Conservation (phyloP, 139 green algal genomes). For the Mesotaenium endlicherianum region DNA sequence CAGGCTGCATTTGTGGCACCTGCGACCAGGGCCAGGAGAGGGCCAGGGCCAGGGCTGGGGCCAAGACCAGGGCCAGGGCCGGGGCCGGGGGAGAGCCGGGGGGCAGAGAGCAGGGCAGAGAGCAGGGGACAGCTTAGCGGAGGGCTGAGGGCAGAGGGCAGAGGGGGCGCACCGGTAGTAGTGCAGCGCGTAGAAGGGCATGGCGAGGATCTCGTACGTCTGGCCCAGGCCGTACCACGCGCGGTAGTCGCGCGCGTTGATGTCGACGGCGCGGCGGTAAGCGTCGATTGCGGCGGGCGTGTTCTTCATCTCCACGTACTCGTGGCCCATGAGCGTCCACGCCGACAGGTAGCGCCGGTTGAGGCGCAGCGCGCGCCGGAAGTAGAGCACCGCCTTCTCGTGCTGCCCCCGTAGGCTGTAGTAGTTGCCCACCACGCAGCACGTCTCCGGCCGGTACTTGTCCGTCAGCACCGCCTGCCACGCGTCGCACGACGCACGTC, state of each 20-base stretch:
- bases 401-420: constrained; percentile 82
- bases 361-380: constrained; percentile 85
- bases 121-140: too few relatives aligned
- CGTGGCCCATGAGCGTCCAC: constrained; percentile 99
- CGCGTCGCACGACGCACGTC: neutral
- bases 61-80: too few relatives aligned
- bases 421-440: constrained; percentile 95
- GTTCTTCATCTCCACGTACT: constrained; percentile 98
- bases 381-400: constrained; percentile 86
- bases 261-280: constrained; percentile 56
- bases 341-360: constrained; percentile 80
- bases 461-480: constrained; percentile 63
- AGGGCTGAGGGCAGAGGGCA: too few relatives aligned
- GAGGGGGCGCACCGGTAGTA: constrained; percentile 74
- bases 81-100: too few relatives aligned
- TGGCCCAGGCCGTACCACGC: constrained; percentile 97
- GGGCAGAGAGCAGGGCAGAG: too few relatives aligned
- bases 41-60: too few relatives aligned
- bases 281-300: constrained; percentile 77
- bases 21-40: too few relatives aligned
- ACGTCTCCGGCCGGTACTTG: constrained; percentile 90
- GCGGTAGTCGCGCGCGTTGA: constrained; percentile 87
- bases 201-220: constrained; percentile 94
- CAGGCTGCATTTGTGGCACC: too few relatives aligned
- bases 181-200: constrained; percentile 84